Evolutionary conservation across 2,329 filamentous ascomycete genomes (phyloP).

Genomic region (Penicillium sp.): DNA sequence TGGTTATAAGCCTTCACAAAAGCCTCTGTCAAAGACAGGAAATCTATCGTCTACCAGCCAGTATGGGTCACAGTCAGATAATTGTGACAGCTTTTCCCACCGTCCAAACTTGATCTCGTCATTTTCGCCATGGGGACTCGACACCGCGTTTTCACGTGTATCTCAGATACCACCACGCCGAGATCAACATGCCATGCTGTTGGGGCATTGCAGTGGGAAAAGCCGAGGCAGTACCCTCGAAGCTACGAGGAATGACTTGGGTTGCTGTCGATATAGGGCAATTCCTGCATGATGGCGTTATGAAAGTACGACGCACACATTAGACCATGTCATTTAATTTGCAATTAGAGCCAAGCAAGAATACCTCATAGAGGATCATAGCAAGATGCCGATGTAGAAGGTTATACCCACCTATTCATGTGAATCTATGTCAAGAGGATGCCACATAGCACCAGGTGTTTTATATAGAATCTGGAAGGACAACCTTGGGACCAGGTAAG

Average conservation of each 20-base stretch:
- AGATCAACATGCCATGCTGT: background rate
- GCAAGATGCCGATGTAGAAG: background rate
- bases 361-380: background rate
- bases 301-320: conserved; percentile 5
- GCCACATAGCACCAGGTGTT: background rate
- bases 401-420: background rate
- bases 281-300: conserved; percentile 2
- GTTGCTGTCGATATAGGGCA: background rate
- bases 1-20: background rate
- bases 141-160: background rate
- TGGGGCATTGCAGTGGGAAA: background rate
- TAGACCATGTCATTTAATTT: conserved; percentile 5
- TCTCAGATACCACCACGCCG: background rate
- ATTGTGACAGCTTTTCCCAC: background rate
- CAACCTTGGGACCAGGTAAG: background rate
- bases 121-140: background rate
- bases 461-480: background rate
- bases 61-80: background rate
- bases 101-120: background rate
- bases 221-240: background rate
- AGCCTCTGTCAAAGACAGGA: background rate
- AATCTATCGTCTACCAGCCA: background rate
- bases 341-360: background rate
- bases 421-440: background rate
- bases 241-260: background rate